Evolutionary conservation across 2,329 filamentous ascomycete genomes (phyloP).

Genomic region (Pseudogymnoascus sp.): DNA sequence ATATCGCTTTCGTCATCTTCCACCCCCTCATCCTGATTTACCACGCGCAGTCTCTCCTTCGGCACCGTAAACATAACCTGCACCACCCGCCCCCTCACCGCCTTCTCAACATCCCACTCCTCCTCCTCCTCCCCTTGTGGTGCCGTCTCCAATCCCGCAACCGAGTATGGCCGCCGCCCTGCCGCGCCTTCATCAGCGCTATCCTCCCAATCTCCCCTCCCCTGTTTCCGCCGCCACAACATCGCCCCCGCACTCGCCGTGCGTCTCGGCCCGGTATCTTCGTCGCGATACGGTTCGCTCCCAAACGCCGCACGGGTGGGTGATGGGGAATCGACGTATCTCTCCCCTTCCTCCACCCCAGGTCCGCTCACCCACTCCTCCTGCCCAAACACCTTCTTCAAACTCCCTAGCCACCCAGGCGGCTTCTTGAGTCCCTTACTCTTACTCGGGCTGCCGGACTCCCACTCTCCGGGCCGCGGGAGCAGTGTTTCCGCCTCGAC

Average conservation of each 20-base stretch:
- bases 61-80: conserved; percentile 93
- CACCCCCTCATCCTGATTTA: conserved; percentile 61
- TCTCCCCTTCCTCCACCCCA: neutral
- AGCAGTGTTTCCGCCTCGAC: conserved; percentile 25
- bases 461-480: conserved; percentile 21
- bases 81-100: conserved; percentile 63
- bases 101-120: conserved; percentile 72
- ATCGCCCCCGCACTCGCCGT: conserved; percentile 41
- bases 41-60: conserved; percentile 77
- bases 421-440: conserved; percentile 35
- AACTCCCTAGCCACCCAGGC: conserved; percentile 61
- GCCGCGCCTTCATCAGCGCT: conserved; percentile 18
- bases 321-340: conserved; percentile 2
- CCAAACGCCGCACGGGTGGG: conserved; percentile 15
- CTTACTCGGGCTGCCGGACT: conserved; percentile 48
- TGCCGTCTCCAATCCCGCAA: conserved; percentile 13
- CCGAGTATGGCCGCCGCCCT: neutral
- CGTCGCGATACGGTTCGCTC: conserved; percentile 15
- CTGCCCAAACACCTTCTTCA: conserved; percentile 37
- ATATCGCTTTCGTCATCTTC: conserved; percentile 37
- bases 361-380: conserved; percentile 10
- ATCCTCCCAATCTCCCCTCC: conserved; percentile 45
- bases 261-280: conserved; percentile 31
- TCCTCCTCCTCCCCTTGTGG: conserved; percentile 32
- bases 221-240: conserved; percentile 42